Base-by-base conservation (phyloP, 2,329 filamentous ascomycete species). In the Bipolaris bicolor region DNA sequence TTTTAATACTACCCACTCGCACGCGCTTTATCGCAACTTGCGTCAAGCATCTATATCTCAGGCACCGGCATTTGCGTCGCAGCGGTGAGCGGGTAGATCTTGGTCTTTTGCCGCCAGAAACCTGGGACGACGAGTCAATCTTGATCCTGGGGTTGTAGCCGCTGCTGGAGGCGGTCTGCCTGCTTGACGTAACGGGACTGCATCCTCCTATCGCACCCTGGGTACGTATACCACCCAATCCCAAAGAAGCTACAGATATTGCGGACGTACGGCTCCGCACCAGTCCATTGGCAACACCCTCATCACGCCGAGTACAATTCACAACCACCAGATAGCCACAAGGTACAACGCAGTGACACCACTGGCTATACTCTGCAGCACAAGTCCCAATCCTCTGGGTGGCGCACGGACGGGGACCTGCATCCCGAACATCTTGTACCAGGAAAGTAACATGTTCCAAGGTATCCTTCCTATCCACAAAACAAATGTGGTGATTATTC, bases 161-260 rank as follows among this genome's bases (percentile, higher is more conserved):
- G 40, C 55, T 36, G 53, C 10, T 45, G 52, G 55, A 55, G 61
- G 67, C 67, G 64, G 67, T 67, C 64, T 63, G 58, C 57, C 58
- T 62, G 43, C 43, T 46, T 46, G 60, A 61, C 55, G 60, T 60
- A 66, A 46, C 68, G 62, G 63, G 66, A 55, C 55, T 47, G 56
- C 47, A 54, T 63, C 63, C 46, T 16, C 59, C 55, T 61, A 54
- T 63, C 59, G 57, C 58, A 61, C 7, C 43, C 16, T 22, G 26
- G n/a, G 26, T 31, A 13, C 29, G 10, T 31, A 31, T 31, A 41
- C 53, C 55, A 59, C 50, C 36, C 54, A 47, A 51, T 59, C 52
- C 58, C 36, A 16, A 65, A 59, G 36, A 55, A 66, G 65, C 49
- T 54, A 53, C 67, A 65, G 68, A 68, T 65, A 43, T 41, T 33